Percentiles rank a stretch among this genome's conserved stretches.
These are phyloP conservation scores for Triticum turgidum DNA, from an alignment of 176 grass and related monocot species.

Conservation along the genomic window DNA sequence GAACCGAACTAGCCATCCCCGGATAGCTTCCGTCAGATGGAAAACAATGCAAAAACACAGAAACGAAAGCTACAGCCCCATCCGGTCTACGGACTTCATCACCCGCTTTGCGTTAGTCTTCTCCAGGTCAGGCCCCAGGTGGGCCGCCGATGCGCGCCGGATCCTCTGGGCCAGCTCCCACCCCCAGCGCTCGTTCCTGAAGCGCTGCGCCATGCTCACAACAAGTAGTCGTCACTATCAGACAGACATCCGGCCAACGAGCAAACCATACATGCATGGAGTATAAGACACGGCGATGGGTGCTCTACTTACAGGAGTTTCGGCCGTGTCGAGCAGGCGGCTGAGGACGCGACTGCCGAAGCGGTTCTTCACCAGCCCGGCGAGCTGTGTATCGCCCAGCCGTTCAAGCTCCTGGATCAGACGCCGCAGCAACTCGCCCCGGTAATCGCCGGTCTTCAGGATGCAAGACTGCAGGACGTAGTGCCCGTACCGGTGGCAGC, in stretches of 20 bases:
- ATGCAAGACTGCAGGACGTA: constrained; percentile 42
- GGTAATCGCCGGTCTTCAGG: neutral
- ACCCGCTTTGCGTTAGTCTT: constrained; percentile 15
- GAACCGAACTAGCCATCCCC: neutral
- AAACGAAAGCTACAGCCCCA: too few relatives aligned
- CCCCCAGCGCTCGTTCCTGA: neutral
- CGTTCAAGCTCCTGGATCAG: neutral
- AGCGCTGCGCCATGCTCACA: neutral
- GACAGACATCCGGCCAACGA: neutral
- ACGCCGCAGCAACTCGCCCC: neutral
- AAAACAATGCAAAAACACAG: neutral
- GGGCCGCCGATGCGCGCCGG: neutral
- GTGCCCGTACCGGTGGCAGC: constrained; percentile 18
- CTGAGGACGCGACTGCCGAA: constrained; percentile 33
- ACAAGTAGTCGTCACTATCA: neutral
- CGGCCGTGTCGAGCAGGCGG: neutral
- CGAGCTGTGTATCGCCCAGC: constrained; percentile 1
- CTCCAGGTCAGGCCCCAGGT: neutral
- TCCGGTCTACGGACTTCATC: neutral
- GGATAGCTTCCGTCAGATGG: neutral
- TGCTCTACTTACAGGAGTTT: neutral
- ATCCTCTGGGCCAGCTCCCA: constrained; percentile 27
- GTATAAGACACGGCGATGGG: neutral
- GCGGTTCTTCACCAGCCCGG: constrained; percentile 1
- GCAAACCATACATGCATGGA: neutral